phyloP scores from a whole-genome alignment of 1,139 yeast species.

The Debaryomyces sp. region DNA sequence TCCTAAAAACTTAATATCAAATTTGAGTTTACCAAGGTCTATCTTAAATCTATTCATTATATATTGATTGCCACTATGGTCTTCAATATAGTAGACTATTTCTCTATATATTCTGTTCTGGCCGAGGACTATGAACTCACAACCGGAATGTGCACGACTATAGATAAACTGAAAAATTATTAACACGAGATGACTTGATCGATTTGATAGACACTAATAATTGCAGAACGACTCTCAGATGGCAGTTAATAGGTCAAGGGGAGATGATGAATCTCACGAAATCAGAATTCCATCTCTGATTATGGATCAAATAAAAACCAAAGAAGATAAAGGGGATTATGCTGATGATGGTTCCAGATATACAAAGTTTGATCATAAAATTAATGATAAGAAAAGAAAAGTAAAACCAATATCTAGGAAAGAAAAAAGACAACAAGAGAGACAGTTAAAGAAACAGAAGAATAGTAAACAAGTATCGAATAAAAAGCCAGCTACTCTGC shows the following conservation, averaged over 20 bases:
- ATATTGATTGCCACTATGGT: neutral
- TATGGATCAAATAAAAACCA: constrained; percentile 61
- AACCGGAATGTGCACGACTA: constrained; percentile 6
- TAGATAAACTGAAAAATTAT: constrained; percentile 4
- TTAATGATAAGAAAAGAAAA: constrained; percentile 31
- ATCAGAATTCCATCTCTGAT: constrained; percentile 69
- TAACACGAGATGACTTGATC: constrained; percentile 2
- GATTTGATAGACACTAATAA: constrained; percentile 11
- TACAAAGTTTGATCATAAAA: constrained; percentile 20
- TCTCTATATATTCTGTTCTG: neutral
- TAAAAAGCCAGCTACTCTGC: neutral
- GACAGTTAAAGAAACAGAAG: constrained; percentile 53
- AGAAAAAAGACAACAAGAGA: constrained; percentile 59
- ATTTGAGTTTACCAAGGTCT: constrained; percentile 44
- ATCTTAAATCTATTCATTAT: constrained; percentile 38
- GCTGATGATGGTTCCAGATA: constrained; percentile 39
- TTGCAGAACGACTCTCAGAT: neutral
- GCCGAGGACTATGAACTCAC: neutral
- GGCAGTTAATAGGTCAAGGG: constrained; percentile 6
- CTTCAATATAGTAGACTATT: neutral
- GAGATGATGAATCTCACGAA: constrained; percentile 36
- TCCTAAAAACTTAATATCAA: constrained; percentile 58
- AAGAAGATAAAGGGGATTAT: constrained; percentile 46
- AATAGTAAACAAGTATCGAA: constrained; percentile 8
- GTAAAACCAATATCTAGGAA: constrained; percentile 45